Conservation (phyloP, 495 filamentous ascomycete species). For the Talaromyces adpressus region DNA sequence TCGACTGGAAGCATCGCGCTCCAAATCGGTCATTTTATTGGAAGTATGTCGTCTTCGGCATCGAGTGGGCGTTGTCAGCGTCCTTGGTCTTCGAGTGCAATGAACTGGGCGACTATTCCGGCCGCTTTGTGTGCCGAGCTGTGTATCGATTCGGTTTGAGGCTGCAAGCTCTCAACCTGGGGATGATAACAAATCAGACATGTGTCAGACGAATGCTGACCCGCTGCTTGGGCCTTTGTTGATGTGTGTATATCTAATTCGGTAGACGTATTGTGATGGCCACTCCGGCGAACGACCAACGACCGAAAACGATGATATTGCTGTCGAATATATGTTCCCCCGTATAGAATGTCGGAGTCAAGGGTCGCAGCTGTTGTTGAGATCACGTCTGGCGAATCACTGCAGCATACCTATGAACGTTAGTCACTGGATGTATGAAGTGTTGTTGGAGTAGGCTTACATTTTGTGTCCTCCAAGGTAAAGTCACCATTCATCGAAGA, state of each 20-base stretch:
- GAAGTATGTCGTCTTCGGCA: background rate
- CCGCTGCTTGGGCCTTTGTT: too few relatives aligned
- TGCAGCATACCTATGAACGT: too few relatives aligned
- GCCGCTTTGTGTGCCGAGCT: background rate
- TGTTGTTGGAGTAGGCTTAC: background rate
- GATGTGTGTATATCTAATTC: too few relatives aligned
- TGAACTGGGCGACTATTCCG: background rate
- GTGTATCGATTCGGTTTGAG: background rate
- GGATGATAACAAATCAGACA: background rate
- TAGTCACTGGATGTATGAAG: background rate
- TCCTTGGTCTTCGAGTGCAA: background rate
- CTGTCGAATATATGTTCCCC: background rate
- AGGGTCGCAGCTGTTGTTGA: too few relatives aligned
- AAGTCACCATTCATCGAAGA: background rate
- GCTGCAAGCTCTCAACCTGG: background rate
- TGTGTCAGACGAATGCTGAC: background rate
- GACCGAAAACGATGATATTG: background rate
- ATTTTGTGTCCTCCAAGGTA: background rate
- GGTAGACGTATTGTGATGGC: too few relatives aligned
- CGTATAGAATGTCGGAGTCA: background rate
- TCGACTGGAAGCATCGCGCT: background rate
- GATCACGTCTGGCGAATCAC: too few relatives aligned
- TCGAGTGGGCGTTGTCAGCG: background rate
- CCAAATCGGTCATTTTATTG: background rate
- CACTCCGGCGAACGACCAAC: too few relatives aligned